phyloP scores from a whole-genome alignment of 768 basidiomycete species.

The Zangia roseola region DNA sequence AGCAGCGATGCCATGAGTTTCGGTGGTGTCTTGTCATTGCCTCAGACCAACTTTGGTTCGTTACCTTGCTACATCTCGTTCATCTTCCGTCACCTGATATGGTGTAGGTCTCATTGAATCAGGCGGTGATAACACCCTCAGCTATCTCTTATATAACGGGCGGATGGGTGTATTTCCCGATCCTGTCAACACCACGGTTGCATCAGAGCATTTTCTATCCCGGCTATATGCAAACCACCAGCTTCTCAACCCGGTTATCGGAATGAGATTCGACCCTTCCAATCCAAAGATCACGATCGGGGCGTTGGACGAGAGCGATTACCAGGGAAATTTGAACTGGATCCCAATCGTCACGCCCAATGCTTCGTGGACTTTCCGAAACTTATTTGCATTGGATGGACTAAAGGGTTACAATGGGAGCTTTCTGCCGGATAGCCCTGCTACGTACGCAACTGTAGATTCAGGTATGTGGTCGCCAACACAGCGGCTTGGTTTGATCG shows the following conservation, averaged over 20 bases:
- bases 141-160: conserved; percentile 23
- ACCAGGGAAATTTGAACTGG: conserved; percentile 22
- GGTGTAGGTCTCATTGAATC: conserved; percentile 15
- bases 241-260: conserved; percentile 24
- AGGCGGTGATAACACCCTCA: conserved; percentile 10
- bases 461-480: conserved; percentile 7
- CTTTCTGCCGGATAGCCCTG: conserved; percentile 8
- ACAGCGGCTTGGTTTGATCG: not conserved
- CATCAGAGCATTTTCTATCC: conserved; percentile 16
- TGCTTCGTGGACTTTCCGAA: conserved; percentile 3
- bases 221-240: conserved; percentile 11
- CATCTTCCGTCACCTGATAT: not conserved
- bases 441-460: conserved; percentile 6
- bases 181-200: conserved; percentile 20
- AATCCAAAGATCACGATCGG: conserved; percentile 29
- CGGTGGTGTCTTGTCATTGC: conserved; percentile 12
- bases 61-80: not conserved
- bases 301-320: conserved; percentile 21
- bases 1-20: conserved; percentile 16
- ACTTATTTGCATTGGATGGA: conserved; percentile 12
- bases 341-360: conserved; percentile 18
- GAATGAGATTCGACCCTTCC: conserved; percentile 20
- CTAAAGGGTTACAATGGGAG: conserved; percentile 21
- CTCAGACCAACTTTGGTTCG: conserved; percentile 16
- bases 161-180: conserved; percentile 20